Evolutionary conservation across 139 green algal species (phyloP), one percentile per base, ranked within the genome.

Genomic region (Raphidocelis subcapitata): DNA sequence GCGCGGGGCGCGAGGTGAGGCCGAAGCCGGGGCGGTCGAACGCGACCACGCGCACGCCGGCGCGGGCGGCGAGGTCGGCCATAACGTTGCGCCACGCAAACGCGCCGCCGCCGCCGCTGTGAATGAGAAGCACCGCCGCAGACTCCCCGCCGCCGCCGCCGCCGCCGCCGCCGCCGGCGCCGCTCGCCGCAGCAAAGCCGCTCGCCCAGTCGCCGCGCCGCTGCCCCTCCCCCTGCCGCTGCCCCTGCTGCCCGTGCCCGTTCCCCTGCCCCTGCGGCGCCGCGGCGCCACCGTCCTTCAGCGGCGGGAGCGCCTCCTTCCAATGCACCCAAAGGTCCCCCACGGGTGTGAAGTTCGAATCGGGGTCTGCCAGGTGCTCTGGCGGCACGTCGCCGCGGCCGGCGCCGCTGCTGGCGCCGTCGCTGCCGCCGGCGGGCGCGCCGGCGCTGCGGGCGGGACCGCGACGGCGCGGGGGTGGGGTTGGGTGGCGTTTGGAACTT

Each of bases 1-100:
- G 41, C 41, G 41, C 8, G 8, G 41, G 41, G 41, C 41, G 41
- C 41, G 41, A 49, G 8, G 41, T 49, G 35, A 69, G 31, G 65
- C 87, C 88, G 79, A 91, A 92, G 59, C 76, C 88, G 5, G 86
- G 84, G 16, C 88, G 72, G 74, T 92, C 86, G 35, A 90, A 87
- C 0, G 87, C 80, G 4, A 90, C 44, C 24, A 91, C 86, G 4
- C 81, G 55, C 65, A 85, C 90, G 26, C 83, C 74, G 44, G 65
- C 79, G 24, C 84, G 69, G 31, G 82, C 46, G 0, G 91, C 91
- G 29, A 96, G 82, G 1, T 80, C 73, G 72, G 86, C 80, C 85
- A 93, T 86, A 1, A 96, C 54, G 59, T 94, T 86, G 3, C 91
- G 85, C 90, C 90, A 96, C 16, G 86, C 61, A 74, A 94, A 94